phyloP scores from a whole-genome alignment of 2,329 filamentous ascomycete species.

The Graphiopsis chlorocephala region DNA sequence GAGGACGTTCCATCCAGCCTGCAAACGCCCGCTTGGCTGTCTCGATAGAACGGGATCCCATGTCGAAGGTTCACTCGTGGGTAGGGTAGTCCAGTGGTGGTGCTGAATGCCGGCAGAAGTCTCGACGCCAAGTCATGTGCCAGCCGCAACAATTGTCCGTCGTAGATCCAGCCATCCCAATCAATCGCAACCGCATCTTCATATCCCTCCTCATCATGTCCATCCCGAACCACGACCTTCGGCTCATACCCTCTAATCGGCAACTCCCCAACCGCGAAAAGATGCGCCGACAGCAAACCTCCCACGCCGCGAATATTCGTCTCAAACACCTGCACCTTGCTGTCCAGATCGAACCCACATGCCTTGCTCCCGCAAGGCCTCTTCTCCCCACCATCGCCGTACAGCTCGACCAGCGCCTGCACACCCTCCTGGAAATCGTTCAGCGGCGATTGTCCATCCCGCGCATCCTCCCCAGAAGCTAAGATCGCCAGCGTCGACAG shows the following conservation, averaged over 20 bases:
- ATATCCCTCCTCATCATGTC: constrained; percentile 32
- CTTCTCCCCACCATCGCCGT: constrained; percentile 78
- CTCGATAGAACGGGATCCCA: constrained; percentile 85
- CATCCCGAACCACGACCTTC: constrained; percentile 12
- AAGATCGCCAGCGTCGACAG: constrained; percentile 91
- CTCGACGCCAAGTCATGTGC: constrained; percentile 81
- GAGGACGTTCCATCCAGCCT: constrained; percentile 41
- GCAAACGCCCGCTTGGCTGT: constrained; percentile 49
- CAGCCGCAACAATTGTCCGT: constrained; percentile 86
- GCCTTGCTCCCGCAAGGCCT: constrained; percentile 69
- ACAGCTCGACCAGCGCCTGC: constrained; percentile 70
- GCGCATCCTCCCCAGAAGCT: constrained; percentile 61
- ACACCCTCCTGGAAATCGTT: constrained; percentile 75
- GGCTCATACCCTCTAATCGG: constrained; percentile 79
- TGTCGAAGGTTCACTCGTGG: constrained; percentile 87
- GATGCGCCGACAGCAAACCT: constrained; percentile 84
- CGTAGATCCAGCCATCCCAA: constrained; percentile 68
- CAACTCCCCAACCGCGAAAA: constrained; percentile 87
- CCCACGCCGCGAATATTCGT: constrained; percentile 93
- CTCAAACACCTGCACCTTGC: constrained; percentile 98
- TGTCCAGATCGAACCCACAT: constrained; percentile 88
- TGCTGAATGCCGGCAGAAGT: constrained; percentile 88
- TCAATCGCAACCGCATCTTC: constrained; percentile 40
- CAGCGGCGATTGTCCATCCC: constrained; percentile 53
- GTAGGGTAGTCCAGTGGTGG: constrained; percentile 86